These are phyloP conservation scores for Seiridium cupressi DNA, from an alignment of 2,329 filamentous ascomycete genomes.

Conservation along the genomic window DNA sequence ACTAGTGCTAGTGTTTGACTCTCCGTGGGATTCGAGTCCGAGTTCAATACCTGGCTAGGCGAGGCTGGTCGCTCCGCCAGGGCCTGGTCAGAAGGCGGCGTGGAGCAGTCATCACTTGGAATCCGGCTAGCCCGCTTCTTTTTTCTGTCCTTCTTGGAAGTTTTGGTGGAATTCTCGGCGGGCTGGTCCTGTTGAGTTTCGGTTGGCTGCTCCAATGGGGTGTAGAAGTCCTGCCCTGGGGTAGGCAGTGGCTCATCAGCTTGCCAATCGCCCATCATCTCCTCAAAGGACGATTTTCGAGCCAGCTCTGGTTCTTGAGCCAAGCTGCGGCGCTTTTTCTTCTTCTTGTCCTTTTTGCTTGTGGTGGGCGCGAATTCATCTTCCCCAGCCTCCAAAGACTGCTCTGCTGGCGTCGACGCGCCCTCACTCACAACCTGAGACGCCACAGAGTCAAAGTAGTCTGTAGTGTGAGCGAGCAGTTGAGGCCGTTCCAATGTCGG, in stretches of 20 bases:
- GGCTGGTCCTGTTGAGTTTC: background rate
- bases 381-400: background rate
- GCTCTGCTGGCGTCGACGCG: background rate
- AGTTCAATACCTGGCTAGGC: background rate
- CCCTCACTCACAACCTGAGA: background rate
- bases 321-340: constrained; percentile 15
- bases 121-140: constrained; percentile 17
- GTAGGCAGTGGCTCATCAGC: background rate
- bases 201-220: background rate
- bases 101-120: background rate
- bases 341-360: constrained; percentile 26
- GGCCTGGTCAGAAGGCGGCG: background rate
- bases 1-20: background rate
- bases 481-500: background rate
- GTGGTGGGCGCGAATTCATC: constrained; percentile 10
- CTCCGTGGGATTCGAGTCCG: background rate
- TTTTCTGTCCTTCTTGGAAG: constrained; percentile 22
- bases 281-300: background rate
- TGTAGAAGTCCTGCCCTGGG: background rate
- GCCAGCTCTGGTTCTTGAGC: background rate
- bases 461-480: background rate
- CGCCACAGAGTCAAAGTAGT: background rate
- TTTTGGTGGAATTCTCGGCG: background rate
- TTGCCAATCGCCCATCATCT: constrained; percentile 15
- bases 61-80: background rate